Conservation (phyloP, 352 stramenopile species). For the Phytophthora cryptogea region DNA sequence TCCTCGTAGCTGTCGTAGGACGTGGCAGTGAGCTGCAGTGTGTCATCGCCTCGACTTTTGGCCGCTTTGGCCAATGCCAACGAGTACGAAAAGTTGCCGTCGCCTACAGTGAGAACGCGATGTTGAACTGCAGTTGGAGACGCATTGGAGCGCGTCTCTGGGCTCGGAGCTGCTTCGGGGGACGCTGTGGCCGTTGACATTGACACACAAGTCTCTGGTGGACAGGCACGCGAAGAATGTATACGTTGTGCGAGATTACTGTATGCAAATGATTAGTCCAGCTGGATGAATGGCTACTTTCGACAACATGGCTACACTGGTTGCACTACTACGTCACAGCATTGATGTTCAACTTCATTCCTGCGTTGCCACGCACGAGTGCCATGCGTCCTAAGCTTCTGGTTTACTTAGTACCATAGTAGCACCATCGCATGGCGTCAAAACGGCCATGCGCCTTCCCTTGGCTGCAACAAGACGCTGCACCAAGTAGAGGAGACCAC, state of each 20-base stretch:
- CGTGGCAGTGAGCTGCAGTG: conserved; percentile 47
- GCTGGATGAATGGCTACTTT: background rate
- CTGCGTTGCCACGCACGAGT: background rate
- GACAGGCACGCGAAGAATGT: conserved; percentile 2
- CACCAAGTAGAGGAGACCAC: background rate
- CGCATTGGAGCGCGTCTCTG: background rate
- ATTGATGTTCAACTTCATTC: background rate
- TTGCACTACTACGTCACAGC: background rate
- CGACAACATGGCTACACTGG: conserved; percentile 1
- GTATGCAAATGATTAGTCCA: background rate
- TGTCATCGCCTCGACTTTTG: conserved; percentile 13
- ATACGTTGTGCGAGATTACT: background rate
- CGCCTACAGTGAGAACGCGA: conserved; percentile 86
- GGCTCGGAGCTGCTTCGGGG: background rate
- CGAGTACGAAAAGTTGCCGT: conserved; percentile 95
- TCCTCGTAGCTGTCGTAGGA: conserved; percentile 72
- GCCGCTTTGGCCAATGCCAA: conserved; percentile 61
- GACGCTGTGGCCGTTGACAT: background rate
- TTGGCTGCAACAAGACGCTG: background rate
- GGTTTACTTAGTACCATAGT: background rate
- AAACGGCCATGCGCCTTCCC: background rate
- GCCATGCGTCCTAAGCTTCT: too few relatives aligned
- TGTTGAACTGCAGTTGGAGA: background rate
- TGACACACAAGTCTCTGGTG: background rate
- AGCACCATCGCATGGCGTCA: background rate